Evolutionary conservation across 1,139 yeast species (phyloP).

Genomic region (Blastobotrys petasosporus): DNA sequence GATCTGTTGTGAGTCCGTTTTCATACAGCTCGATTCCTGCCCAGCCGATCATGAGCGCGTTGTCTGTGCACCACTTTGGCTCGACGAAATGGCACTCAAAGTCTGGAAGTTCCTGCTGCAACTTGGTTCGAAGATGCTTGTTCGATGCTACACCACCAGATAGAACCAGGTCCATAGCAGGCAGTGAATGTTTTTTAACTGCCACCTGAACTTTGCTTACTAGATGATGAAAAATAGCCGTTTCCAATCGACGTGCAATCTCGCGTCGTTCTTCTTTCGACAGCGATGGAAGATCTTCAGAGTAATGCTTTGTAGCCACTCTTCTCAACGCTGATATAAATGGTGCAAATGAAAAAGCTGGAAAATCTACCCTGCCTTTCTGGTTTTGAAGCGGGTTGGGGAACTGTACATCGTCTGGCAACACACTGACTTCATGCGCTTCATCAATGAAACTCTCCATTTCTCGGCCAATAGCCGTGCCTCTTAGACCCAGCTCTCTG

Average conservation of each 20-base stretch:
- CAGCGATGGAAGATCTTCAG: slow-evolving; percentile 17
- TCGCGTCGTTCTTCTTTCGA: slow-evolving; percentile 26
- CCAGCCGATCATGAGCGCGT: slow-evolving; percentile 96
- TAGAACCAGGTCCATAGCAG: slow-evolving; percentile 55
- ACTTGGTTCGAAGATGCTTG: slow-evolving; percentile 46
- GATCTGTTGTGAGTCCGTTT: slow-evolving; percentile 41
- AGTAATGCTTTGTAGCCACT: slow-evolving; percentile 6
- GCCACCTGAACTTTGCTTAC: slow-evolving; percentile 57
- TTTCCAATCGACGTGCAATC: slow-evolving; percentile 60
- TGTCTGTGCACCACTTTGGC: slow-evolving; percentile 76
- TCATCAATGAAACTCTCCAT: slow-evolving; percentile 53
- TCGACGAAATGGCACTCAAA: slow-evolving; percentile 58
- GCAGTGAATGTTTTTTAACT: slow-evolving; percentile 24
- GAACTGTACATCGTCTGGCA: slow-evolving; percentile 35
- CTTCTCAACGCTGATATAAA: slow-evolving; percentile 51
- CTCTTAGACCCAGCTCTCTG: slow-evolving; percentile 68
- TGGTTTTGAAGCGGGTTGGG: slow-evolving; percentile 52
- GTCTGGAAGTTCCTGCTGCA: slow-evolving; percentile 36
- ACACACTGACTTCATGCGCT: slow-evolving; percentile 24
- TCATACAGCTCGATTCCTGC: slow-evolving; percentile 89
- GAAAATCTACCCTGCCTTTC: slow-evolving; percentile 39
- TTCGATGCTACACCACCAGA: slow-evolving; percentile 97
- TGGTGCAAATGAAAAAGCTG: slow-evolving; percentile 73
- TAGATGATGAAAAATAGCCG: slow-evolving; percentile 64
- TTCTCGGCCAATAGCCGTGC: slow-evolving; percentile 82